Evolutionary conservation across 2,329 filamentous ascomycete genomes (phyloP).

Genomic region (Tolypocladium tundrense): DNA sequence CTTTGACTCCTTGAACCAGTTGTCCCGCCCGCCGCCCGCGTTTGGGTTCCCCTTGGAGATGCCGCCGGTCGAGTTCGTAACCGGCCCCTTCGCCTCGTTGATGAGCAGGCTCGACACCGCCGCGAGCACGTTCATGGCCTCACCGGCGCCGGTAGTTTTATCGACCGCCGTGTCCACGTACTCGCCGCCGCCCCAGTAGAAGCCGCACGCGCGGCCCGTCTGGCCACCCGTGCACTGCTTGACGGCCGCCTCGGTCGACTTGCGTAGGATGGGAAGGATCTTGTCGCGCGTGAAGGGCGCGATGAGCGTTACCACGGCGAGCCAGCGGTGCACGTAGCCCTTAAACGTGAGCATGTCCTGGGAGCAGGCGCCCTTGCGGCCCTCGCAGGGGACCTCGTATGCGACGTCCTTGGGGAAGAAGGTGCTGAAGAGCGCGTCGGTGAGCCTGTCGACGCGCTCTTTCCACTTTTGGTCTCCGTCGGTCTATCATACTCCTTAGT

Average conservation of each 20-base stretch:
- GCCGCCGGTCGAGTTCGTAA: conserved; percentile 39
- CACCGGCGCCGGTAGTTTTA: conserved; percentile 45
- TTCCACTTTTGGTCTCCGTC: conserved; percentile 45
- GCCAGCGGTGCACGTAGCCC: conserved; percentile 57
- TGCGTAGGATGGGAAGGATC: conserved; percentile 48
- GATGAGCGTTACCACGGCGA: conserved; percentile 50
- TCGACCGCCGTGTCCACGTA: conserved; percentile 38
- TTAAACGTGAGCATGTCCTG: conserved; percentile 66
- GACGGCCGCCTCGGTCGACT: conserved; percentile 49
- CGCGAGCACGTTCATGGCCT: conserved; percentile 47
- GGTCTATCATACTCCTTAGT: conserved; percentile 24
- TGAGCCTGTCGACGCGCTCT: conserved; percentile 41
- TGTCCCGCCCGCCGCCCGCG: conserved; percentile 25
- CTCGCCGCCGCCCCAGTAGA: conserved; percentile 44
- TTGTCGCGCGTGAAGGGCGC: conserved; percentile 45
- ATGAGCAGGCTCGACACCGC: conserved; percentile 42
- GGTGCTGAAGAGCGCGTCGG: conserved; percentile 34
- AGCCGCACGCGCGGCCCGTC: conserved; percentile 50
- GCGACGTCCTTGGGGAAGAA: conserved; percentile 51
- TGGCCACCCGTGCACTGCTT: conserved; percentile 51
- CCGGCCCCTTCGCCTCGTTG: conserved; percentile 25
- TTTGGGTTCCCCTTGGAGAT: conserved; percentile 32
- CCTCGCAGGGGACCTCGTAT: conserved; percentile 58
- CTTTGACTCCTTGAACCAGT: conserved; percentile 10
- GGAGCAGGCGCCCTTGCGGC: conserved; percentile 44